A percentile compares a stretch with the other conserved stretches of the same genome.
Conservation (phyloP, 2,329 filamentous ascomycete genomes). For the Penicillium thymicola region DNA sequence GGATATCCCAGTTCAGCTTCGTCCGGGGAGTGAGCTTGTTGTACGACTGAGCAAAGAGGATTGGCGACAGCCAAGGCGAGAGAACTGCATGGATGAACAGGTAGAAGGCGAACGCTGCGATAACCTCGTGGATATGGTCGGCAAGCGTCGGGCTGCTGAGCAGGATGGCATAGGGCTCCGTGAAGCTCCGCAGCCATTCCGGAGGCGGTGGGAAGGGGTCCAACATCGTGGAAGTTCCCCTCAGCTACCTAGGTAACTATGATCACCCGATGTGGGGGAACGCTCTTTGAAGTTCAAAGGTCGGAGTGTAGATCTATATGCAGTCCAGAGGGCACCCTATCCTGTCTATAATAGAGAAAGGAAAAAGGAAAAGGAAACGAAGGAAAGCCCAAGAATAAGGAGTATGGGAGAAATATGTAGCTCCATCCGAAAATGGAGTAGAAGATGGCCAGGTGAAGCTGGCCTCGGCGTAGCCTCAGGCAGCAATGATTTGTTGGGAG, state of each 20-base stretch:
- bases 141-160: slow-evolving; percentile 55
- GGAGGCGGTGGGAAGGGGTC: slow-evolving; percentile 50
- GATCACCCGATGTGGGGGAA: slow-evolving; percentile 18
- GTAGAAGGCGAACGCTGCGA: slow-evolving; percentile 56
- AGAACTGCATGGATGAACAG: slow-evolving; percentile 52
- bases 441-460: slow-evolving; percentile 8
- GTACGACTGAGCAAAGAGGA: slow-evolving; percentile 56
- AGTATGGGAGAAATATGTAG: slow-evolving; percentile 2
- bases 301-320: slow-evolving; percentile 8
- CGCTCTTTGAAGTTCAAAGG: slow-evolving; percentile 8
- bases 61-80: slow-evolving; percentile 53
- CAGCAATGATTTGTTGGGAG: slow-evolving; percentile 15
- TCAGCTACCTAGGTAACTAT: slow-evolving; percentile 7
- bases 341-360: slow-evolving; percentile 11
- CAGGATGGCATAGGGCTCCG: slow-evolving; percentile 51
- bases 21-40: slow-evolving; percentile 53
- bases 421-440: neutral
- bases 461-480: slow-evolving; percentile 21
- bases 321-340: slow-evolving; percentile 5
- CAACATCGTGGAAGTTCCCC: slow-evolving; percentile 35
- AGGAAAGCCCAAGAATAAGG: neutral
- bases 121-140: slow-evolving; percentile 60
- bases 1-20: slow-evolving; percentile 64
- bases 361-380: slow-evolving; percentile 8
- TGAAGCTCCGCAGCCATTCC: slow-evolving; percentile 47